phyloP scores from a whole-genome alignment of 345 rosid genomes.

The Barbarea vulgaris region DNA sequence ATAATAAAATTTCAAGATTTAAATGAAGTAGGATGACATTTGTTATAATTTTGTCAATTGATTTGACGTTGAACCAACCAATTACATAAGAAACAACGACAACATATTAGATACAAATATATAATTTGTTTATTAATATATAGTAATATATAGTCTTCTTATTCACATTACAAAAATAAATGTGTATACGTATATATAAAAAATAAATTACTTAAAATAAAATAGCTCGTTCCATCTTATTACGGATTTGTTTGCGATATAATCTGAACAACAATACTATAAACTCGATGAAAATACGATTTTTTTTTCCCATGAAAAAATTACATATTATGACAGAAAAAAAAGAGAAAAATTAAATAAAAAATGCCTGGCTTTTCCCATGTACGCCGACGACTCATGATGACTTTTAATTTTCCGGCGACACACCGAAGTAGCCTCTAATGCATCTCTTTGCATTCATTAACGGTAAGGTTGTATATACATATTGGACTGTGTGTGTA shows the following conservation, averaged over 20 bases:
- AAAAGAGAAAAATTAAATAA: neutral
- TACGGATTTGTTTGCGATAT: neutral
- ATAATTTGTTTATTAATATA: neutral
- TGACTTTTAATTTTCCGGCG: slow-evolving; percentile 24
- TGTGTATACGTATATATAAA: neutral
- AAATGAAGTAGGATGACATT: slow-evolving; percentile 9
- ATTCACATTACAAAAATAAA: neutral
- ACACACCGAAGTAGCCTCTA: slow-evolving; percentile 35
- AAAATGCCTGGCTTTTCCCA: slow-evolving; percentile 45
- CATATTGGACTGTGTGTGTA: neutral
- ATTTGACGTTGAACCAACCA: slow-evolving; percentile 40
- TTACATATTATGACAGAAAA: neutral
- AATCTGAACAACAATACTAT: neutral
- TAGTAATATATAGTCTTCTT: neutral
- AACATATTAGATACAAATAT: neutral
- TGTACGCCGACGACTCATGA: slow-evolving; percentile 37
- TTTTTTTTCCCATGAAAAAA: neutral
- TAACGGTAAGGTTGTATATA: neutral
- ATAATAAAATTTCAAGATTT: neutral
- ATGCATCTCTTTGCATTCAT: slow-evolving; percentile 8
- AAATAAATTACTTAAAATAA: neutral
- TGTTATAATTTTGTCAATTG: slow-evolving; percentile 6
- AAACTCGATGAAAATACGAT: neutral
- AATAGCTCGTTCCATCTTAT: slow-evolving; percentile 11
- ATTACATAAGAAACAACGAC: slow-evolving; percentile 23